Evolutionary conservation across 2,329 filamentous ascomycete genomes (phyloP), one percentile per base, ranked within the genome.

Genomic region (Aspergillus ruber): DNA sequence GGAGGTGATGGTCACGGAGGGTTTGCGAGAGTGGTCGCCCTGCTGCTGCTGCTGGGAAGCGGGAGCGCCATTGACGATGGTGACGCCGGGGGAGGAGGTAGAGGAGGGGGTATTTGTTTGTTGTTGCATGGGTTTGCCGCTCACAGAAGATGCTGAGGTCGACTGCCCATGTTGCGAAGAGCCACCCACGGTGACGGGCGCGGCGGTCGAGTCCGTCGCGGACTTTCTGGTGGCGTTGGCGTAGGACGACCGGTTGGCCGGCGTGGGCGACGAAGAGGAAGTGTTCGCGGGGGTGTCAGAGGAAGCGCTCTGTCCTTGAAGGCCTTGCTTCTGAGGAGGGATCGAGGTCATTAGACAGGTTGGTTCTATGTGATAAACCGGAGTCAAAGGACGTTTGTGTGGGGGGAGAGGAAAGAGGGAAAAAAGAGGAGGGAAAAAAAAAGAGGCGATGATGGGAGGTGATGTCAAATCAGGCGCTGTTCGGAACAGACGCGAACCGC

Each of bases 1-100:
- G 59, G 89, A 85, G 68, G 82, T 90, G 76, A 96, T 95, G 62
- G 90, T 95, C 62, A 95, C 86, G 15, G 91, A 95, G 55, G 84
- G 83, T 74, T 95, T 95, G 66, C 89, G 83, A 65, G 77, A 80
- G 74, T 97, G 90, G 59, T 89, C 84, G 58, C 76, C 85, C 58
- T 76, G 76, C 46, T 77, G 70, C 46, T 77, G 70, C 50, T 63
- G 57, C 43, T 69, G 62, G 42, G 67, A 62, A 36, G 68, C 65
- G 50, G 69, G 68, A 55, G 65, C 73, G 61, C 88, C 88, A 80
- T 94, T 93, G 60, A 81, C 71, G 62, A 78, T 78, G 63, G 77
- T 76, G 49, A 83, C 78, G 56, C 75, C 74, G 53, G 65, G 56
- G 38, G 62, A 20, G 36, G 36, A 20, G 36, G 36, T 8, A 8